phyloP scores from a whole-genome alignment of 83 land plant genomes.

The Larix sibirica region DNA sequence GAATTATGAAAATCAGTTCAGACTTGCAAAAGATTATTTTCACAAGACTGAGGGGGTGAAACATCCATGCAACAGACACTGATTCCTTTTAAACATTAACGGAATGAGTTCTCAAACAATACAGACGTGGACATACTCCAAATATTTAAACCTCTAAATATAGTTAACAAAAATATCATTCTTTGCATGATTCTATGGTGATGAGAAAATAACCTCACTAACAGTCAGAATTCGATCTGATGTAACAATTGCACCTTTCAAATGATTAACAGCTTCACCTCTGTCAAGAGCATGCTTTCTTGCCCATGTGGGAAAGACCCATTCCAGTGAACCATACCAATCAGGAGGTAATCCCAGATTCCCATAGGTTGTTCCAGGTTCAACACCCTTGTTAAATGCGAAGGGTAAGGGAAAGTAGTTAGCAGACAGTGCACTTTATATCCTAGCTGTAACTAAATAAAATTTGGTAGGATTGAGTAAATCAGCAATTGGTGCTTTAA shows the following conservation, averaged over 20 bases:
- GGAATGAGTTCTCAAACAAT: not conserved
- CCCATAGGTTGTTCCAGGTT: conserved; percentile 77
- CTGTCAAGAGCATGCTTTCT: conserved; percentile 91
- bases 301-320: conserved; percentile 98
- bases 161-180: not conserved
- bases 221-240: conserved; percentile 90
- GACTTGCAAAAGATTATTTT: not conserved
- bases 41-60: not conserved
- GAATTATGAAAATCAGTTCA: not conserved
- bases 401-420: not conserved
- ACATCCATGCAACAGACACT: not conserved
- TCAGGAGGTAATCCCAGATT: conserved; percentile 82
- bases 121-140: not conserved
- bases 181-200: not conserved
- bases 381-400: conserved; percentile 72
- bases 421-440: not conserved
- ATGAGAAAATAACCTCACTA: conserved; percentile 56
- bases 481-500: not conserved
- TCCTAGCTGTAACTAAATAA: not conserved
- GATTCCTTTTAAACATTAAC: too few relatives aligned
- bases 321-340: conserved; percentile 94
- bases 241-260: conserved; percentile 96
- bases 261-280: conserved; percentile 92
- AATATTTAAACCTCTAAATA: not conserved
- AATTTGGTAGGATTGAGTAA: not conserved